Base-by-base conservation (phyloP, 1,284 basidiomycete genomes). In the Cystobasidium slooffiae region DNA sequence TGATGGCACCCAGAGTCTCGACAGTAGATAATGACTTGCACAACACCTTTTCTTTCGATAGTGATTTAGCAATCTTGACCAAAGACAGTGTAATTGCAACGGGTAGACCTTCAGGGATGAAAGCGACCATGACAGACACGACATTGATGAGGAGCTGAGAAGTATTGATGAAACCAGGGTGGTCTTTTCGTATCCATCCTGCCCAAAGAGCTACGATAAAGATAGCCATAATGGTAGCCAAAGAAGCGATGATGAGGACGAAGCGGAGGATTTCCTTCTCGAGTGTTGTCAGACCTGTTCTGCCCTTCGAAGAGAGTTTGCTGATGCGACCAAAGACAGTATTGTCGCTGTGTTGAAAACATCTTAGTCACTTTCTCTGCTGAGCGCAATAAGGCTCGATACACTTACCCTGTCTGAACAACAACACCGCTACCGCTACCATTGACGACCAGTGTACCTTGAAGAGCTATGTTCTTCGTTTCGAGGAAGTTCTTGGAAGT, bases 271-370 rank as follows among this genome's bases (percentile, higher is more conserved):
- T 84, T 75, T 84, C 84, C 22, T 74, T 70, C 73, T 84, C 82
- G 9, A 85, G 77, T 1, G 82, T 83, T 3, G 83, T 84, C 18
- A 81, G 73, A 0, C 79, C 75, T 39, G 83, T 84, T 70, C 86
- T 86, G 64, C 84, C 83, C 76, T 85, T 82, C 16, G 83, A 84
- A 0, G 88, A 87, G 76, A 88, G 84, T 77, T 86, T 83, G 66
- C 88, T 85, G 75, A 88, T 85, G 51, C 88, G 85, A n/a, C 89
- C 89, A 75, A 83, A 86, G 67, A 86, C 85, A 3, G 88, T 88
- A 46, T 82, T 83, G 79, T 88, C 86, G 55, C 88, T 72, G 59
- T 10, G 37, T 62, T 8, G 2, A 1, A 47, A 51, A 44, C 8
- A 18, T 52, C 49, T 52, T 6, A 88, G 41, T 14, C 31, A 37